Percentiles rank a stretch among this genome's conserved stretches.
Evolutionary conservation across 2,329 filamentous ascomycete species (phyloP).

Genomic region (Colletotrichum abscissum): DNA sequence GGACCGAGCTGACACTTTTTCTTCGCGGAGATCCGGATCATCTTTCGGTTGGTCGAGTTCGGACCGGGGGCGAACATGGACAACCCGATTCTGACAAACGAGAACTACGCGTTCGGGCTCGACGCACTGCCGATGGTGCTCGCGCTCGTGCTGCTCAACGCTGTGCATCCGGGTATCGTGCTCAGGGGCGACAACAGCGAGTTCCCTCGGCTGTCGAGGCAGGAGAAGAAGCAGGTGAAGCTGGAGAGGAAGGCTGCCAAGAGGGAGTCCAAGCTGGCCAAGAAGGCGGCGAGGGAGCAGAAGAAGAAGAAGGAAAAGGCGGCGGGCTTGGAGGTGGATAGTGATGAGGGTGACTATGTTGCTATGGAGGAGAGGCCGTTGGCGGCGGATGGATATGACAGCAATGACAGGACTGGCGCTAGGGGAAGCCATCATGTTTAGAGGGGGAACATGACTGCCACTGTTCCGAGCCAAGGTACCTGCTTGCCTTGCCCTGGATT

Average conservation of each 20-base stretch:
- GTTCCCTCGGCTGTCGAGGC: slow-evolving; percentile 53
- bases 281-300: slow-evolving; percentile 6
- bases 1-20: slow-evolving; percentile 24
- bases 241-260: slow-evolving; percentile 46
- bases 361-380: neutral
- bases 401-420: slow-evolving; percentile 1
- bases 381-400: slow-evolving; percentile 5
- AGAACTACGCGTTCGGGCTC: slow-evolving; percentile 61
- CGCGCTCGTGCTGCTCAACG: slow-evolving; percentile 53
- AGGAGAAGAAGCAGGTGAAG: slow-evolving; percentile 56
- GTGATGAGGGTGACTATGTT: neutral
- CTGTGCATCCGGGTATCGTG: slow-evolving; percentile 60
- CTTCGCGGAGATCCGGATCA: slow-evolving; percentile 60
- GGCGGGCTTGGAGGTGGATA: neutral
- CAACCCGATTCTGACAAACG: slow-evolving; percentile 60
- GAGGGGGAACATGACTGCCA: neutral
- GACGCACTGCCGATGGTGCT: slow-evolving; percentile 69
- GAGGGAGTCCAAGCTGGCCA: neutral
- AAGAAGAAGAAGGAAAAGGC: neutral
- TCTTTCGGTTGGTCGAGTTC: slow-evolving; percentile 70
- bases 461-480: neutral
- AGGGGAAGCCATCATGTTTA: neutral
- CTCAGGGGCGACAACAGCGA: slow-evolving; percentile 57
- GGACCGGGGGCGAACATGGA: slow-evolving; percentile 52
- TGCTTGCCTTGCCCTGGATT: neutral